These are phyloP conservation scores for Aeschynomene evenia DNA, from an alignment of 306 rosid species.

Conservation along the genomic window DNA sequence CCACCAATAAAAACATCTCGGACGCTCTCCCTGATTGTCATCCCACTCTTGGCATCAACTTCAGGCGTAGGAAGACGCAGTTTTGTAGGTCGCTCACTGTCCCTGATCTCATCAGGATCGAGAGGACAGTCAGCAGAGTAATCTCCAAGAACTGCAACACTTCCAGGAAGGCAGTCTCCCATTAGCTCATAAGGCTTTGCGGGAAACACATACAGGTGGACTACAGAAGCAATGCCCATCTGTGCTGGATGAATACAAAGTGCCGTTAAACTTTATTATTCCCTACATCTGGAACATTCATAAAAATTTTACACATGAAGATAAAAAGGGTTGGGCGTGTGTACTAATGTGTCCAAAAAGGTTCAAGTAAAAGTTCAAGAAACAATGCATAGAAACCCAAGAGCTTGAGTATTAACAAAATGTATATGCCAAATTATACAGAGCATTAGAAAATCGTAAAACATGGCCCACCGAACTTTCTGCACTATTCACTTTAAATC, in stretches of 20 bases:
- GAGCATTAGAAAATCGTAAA: conserved; percentile 16
- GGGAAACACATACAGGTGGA: conserved; percentile 94
- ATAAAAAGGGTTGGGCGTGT: conserved; percentile 21
- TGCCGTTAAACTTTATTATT: conserved; percentile 53
- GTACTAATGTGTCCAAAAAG: conserved; percentile 29
- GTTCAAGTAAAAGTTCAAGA: conserved; percentile 29
- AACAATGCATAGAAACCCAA: conserved; percentile 24
- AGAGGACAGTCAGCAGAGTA: conserved; percentile 91
- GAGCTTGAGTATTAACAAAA: conserved; percentile 27
- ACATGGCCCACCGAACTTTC: conserved; percentile 13
- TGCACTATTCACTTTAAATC: conserved; percentile 4
- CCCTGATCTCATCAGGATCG: conserved; percentile 98
- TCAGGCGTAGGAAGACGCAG: conserved; percentile 90
- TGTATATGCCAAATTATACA: conserved; percentile 27
- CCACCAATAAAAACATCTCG: conserved; percentile 93
- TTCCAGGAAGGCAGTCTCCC: conserved; percentile 84
- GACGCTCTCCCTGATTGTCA: conserved; percentile 93
- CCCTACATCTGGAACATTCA: conserved; percentile 37
- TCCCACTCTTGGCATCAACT: conserved; percentile 64
- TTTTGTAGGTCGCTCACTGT: conserved; percentile 95
- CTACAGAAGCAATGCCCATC: conserved; percentile 96
- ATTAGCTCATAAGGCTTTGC: conserved; percentile 93
- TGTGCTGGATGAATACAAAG: conserved; percentile 68
- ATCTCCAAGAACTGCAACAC: conserved; percentile 94
- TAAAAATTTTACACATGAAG: conserved; percentile 32